Conservation (phyloP, 345 rosid genomes). For the Adansonia digitata region DNA sequence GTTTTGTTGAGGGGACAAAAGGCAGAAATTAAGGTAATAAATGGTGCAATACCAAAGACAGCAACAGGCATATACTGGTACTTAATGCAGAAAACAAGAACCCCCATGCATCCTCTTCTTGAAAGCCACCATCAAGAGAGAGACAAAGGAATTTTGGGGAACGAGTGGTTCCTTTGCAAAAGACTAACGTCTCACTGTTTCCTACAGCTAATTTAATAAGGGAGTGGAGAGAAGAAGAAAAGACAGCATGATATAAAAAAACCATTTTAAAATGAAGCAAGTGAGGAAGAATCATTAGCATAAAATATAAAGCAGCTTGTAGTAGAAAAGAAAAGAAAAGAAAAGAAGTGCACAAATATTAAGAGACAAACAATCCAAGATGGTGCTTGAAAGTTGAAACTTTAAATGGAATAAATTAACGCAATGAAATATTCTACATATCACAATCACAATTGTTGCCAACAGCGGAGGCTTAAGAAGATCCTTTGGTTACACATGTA, state of each 20-base stretch:
- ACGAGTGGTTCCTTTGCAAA: slow-evolving; percentile 12
- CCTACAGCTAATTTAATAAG: slow-evolving; percentile 10
- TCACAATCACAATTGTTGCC: slow-evolving; percentile 18
- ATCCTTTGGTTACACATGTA: background rate
- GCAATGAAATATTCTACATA: slow-evolving; percentile 5
- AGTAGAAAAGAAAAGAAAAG: background rate
- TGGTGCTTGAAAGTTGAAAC: slow-evolving; percentile 13
- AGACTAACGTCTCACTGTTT: slow-evolving; percentile 11
- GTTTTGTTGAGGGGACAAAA: slow-evolving; percentile 67
- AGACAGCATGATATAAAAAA: slow-evolving; percentile 17
- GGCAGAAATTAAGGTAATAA: slow-evolving; percentile 52
- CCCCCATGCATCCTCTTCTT: slow-evolving; percentile 20
- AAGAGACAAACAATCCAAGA: slow-evolving; percentile 10
- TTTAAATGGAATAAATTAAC: slow-evolving; percentile 5
- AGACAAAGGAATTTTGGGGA: slow-evolving; percentile 38
- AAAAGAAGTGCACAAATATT: background rate
- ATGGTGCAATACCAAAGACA: slow-evolving; percentile 35
- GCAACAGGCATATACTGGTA: slow-evolving; percentile 27
- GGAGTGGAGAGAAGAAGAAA: slow-evolving; percentile 3
- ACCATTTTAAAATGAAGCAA: background rate
- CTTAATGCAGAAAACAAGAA: slow-evolving; percentile 42
- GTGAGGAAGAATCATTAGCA: background rate
- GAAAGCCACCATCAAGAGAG: slow-evolving; percentile 24
- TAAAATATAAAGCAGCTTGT: background rate
- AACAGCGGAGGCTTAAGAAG: background rate